Evolutionary conservation across 805 yeast species (phyloP), one percentile per base, ranked within the genome.

Genomic region (Teunomyces panamensis): DNA sequence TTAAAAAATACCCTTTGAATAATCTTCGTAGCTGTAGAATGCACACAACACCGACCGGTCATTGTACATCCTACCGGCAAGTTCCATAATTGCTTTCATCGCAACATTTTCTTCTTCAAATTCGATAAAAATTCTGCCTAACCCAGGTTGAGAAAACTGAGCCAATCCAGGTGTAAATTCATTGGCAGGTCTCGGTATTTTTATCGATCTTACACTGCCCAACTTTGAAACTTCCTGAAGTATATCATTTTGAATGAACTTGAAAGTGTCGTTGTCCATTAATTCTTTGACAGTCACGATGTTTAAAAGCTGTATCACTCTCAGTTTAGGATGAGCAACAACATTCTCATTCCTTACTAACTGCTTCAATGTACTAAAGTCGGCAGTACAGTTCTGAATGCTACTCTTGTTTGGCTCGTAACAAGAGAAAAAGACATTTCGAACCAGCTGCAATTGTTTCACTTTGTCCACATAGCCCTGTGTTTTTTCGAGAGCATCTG

Each of bases 71-170:
- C 84, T 67, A 1, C 96, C 96, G 7, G 85, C 81, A 13, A 89
- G 55, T 8, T 73, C 77, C 64, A 81, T 68, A 29, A 78, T 62
- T 0, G 94, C 95, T 7, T 64, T 62, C 5, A 68, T 60, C 1
- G 96, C 84, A 2, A 67, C 65, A 1, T 77, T 77, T 1, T 71
- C 64, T 9, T 70, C 68, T 1, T 71, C 74, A 64, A 86, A 90
- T 62, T 84, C 81, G 17, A 87, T 80, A 62, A 75, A 89, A 0
- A 89, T 74, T 52, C 80, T 84, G 0, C 97, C 96, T 42, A 84
- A 74, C 5, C 87, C 88, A 2, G 85, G 74, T 32, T 72, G 70
- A 3, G 67, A 56, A 42, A 67, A 66, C 44, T 67, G 71, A 34
- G 59, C 61, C 30, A 70, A 50, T 42, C 68, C 77, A 47, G 66